Base-by-base conservation (phyloP, 352 stramenopile genomes). In the Phytophthora aleatoria region DNA sequence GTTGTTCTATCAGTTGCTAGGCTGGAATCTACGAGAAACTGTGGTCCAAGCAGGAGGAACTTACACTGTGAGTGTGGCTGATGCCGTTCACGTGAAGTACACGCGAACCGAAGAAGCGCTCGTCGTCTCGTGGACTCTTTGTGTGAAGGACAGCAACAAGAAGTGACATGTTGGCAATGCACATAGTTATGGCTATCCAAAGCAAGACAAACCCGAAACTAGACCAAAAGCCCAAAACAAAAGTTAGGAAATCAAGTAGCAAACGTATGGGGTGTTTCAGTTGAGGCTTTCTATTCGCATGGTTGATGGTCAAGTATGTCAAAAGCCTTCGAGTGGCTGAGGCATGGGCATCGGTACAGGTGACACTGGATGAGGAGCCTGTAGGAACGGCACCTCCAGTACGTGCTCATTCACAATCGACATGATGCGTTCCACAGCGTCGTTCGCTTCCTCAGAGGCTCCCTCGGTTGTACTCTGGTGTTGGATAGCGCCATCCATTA, bases 21-120 rank as follows among this genome's bases (percentile, higher is more conserved):
- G 76, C 6, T 87, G 79, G 79, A 85, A 87, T 69, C 51, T 87
- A 30, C 74, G 71, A 41, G 79, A 87, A 57, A 52, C 81, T 8
- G 79, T 88, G 39, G 69, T 73, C 41, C 79, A 84, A 60, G 75
- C 61, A 39, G 76, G 65, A 38, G 69, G 45, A 55, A 76, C 66
- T 50, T 86, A 81, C 64, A 71, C 69, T 38, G 79, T 88, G 45
- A 77, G 62, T 43, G 74, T 86, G 30, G 66, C 70, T 39, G 74
- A 70, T 45, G 55, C 55, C 33, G 66, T 88, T 61, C 76, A 74
- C 50, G 50, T 81, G 24, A 82, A 79, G 61, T 86, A 83, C 63
- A 54, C 77, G 67, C 76, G 68, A 64, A 36, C 61, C 4, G 76
- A 88, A 38, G 79, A 85, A 61, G 64, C 66, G 41, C 57, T 88